Base-by-base conservation (phyloP, 164 flowering plant species). In the Vitis rupestris region DNA sequence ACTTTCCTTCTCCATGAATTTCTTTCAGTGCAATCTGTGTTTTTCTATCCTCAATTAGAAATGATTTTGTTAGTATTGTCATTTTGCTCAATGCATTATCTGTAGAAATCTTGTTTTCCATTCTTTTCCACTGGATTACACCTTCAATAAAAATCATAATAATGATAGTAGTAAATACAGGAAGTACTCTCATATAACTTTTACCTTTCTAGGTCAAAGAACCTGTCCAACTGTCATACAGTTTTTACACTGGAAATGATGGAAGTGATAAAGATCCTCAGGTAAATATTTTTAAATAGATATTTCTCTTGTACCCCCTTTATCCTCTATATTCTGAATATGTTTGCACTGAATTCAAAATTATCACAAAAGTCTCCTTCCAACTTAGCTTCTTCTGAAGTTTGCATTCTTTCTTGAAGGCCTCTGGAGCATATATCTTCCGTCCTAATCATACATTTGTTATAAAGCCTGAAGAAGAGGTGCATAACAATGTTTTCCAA, bases 371-470 rank as follows among this genome's bases (percentile, higher is more conserved):
- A 27, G 27, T 50, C 37, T 64, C 31, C 54, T 67, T 55, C 49
- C 11, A 59, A 63, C 47, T 66, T 64, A 3, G 15, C 47, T 11
- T 61, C 61, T 27, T 50, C 16, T 49, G n/a, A 2, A 56, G 0
- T 52, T 64, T 66, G 9, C 53, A 44, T 51, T 55, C 56, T 47
- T 13, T 59, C 68, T 65, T 54, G 57, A 59, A 82, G 85, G 79
- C 79, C 56, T 58, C 82, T 65, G 98, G 98, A 65, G 98, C 99
- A 64, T 96, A 96, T 76, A 71, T 96, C 69, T 96, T 96, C 75
- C 98, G 99, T 64, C 99, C 98, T 72, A 93, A 91, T 87, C 87
- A 84, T 50, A 86, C 92, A 65, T 82, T 72, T 81, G 72, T 76
- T 57, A 81, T 91, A 66, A 74, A 77, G 64, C 77, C 90, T 69